Evolutionary conservation across 1,284 basidiomycete genomes (phyloP), one percentile per base, ranked within the genome.

Genomic region (Ustilago hordei): DNA sequence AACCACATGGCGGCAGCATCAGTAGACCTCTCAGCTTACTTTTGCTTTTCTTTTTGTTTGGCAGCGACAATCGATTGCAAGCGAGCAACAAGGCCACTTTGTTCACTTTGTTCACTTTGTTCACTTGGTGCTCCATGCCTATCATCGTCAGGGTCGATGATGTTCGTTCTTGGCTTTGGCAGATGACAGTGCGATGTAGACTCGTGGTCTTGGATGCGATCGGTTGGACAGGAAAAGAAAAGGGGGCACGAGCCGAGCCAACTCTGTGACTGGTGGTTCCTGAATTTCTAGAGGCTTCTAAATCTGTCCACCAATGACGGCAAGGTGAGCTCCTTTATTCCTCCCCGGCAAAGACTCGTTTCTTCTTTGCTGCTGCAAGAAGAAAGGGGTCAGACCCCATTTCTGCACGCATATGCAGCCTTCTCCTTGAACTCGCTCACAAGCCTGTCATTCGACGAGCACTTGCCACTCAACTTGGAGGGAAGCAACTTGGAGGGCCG

Each of bases 301-400:
- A 63, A 50, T 63, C 54, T 48, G 54, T 56, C 61, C 34, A 50
- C 35, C 3, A 15, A 70, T 70, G 68, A 70, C 68, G 68, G 62
- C 62, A 64, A 28, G 23, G 12, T 19, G 34, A 55, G 68, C 62
- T 64, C 17, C 23, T 35, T n/a, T 35, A 4, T 53, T 23, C 19
- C 60, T 59, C 43, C 57, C 57, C 58, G 56, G 67, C 67, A 57
- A 55, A 8, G 32, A 34, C 31, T 23, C 11, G 1, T 52, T 43
- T 15, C 17, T 50, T 19, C 55, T 8, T 35, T 32, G 34, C 15
- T 12, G 32, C 32, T 41, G 8, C 12, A 19, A 43, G 23, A 61
- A 54, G 39, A 43, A 43, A 52, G 60, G 60, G 60, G 52, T 32
- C 36, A n/a, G 36, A 34, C 60, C 60, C 60, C 50, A 62, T 55